These are phyloP conservation scores for Oryza meridionalis DNA, from an alignment of 176 grass and related monocot species.

Conservation along the genomic window DNA sequence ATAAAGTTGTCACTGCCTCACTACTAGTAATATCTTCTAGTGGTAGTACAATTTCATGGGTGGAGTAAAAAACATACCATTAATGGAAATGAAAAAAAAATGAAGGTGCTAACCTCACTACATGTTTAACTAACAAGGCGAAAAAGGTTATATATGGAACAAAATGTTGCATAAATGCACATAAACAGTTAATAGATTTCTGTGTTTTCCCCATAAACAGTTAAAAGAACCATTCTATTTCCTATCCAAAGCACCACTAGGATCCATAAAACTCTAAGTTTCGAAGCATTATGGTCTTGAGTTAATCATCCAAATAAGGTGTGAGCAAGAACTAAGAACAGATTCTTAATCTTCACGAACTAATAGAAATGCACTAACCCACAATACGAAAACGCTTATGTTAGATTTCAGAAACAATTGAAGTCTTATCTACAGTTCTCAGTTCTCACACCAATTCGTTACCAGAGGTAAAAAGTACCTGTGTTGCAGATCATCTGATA, in stretches of 20 bases:
- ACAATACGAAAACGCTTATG: background rate
- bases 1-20: background rate
- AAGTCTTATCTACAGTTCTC: background rate
- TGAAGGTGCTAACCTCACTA: background rate
- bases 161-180: background rate
- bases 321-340: background rate
- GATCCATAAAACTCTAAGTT: background rate
- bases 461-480: too few relatives aligned
- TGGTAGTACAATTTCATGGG: background rate
- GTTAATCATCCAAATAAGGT: background rate
- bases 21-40: background rate
- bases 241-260: background rate
- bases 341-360: background rate
- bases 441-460: background rate
- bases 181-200: background rate
- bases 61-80: background rate
- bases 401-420: too few relatives aligned
- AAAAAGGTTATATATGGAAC: background rate
- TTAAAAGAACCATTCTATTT: background rate
- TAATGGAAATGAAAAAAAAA: background rate
- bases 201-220: too few relatives aligned
- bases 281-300: background rate
- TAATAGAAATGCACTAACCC: background rate
- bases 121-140: background rate
- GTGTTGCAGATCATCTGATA: too few relatives aligned